Conservation (phyloP, 2,329 filamentous ascomycete species). For the Arthroderma sp. region DNA sequence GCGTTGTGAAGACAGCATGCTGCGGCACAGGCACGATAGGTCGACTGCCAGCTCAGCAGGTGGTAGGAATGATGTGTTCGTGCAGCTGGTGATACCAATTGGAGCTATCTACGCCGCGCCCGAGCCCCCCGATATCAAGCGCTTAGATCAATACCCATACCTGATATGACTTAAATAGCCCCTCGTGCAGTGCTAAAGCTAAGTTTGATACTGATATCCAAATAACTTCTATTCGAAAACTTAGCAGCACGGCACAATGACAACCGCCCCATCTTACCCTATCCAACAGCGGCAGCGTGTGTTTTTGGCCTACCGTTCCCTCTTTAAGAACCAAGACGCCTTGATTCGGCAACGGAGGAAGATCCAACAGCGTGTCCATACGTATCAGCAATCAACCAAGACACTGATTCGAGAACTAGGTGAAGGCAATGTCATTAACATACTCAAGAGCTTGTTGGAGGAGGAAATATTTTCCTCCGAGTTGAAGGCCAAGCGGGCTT, state of each 20-base stretch:
- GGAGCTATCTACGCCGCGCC: not conserved
- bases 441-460: not conserved
- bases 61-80: too few species aligned
- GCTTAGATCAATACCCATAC: too few species aligned
- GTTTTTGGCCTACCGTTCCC: conserved; percentile 1
- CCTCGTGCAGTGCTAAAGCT: too few species aligned
- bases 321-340: not conserved
- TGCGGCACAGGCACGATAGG: too few species aligned
- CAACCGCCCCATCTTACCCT: conserved; percentile 3
- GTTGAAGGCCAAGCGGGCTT: not conserved
- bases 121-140: not conserved
- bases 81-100: too few species aligned
- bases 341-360: not conserved
- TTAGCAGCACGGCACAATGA: not conserved
- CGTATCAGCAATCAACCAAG: not conserved
- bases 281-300: not conserved
- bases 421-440: not conserved
- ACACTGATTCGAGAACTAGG: not conserved
- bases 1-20: too few species aligned
- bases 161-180: too few species aligned
- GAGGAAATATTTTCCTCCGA: conserved; percentile 1
- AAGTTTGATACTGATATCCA: too few species aligned
- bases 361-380: not conserved
- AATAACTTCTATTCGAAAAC: not conserved
- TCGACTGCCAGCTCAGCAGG: too few species aligned